Base-by-base conservation (phyloP, 2,329 filamentous ascomycete genomes). In the Fusarium sp. region DNA sequence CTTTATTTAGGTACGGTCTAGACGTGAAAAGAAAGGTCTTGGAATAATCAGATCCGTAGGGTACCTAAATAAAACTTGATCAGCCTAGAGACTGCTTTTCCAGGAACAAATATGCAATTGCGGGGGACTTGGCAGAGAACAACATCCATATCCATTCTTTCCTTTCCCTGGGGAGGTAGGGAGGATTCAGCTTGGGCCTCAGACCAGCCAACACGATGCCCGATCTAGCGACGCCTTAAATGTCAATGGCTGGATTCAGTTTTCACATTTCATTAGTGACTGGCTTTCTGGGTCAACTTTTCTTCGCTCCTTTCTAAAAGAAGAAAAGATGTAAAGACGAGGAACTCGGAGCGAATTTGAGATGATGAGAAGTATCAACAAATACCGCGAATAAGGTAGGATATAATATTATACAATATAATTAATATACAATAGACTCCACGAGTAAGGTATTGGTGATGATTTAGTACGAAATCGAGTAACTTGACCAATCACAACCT, bases 191-290 rank as follows among this genome's bases (percentile, higher is more conserved):
- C 64, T 52, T 59, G 47, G 61, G 43, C 55, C 53, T 67, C 65
- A 48, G 70, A 35, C 65, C 67, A 69, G 46, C 45, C 50, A 67
- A 46, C 48, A 47, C 43, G 37, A 52, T 52, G 32, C 60, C 61
- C 65, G 45, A 60, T 60, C 51, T 50, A 60, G 65, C 35, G 49
- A 40, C 46, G 43, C 55, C 40, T 51, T 39, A 25, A 68, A 40
- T 52, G 19, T 47, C 39, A 37, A 51, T 53, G 53, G n/a, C 27
- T 43, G 14, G 49, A 22, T 55, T 51, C 7, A 65, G 40, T 51
- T 53, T 51, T 56, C 35, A 22, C 41, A 27, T 39, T 15, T 39
- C 47, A 17, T 43, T 50, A 35, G 27, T 32, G 40, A 35, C 30
- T 49, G 45, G 25, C 19, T 23, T 32, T 27, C 15, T n/a, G 40